Base-by-base conservation (phyloP, 2,329 filamentous ascomycete species). In the Tolypocladium nubicola region DNA sequence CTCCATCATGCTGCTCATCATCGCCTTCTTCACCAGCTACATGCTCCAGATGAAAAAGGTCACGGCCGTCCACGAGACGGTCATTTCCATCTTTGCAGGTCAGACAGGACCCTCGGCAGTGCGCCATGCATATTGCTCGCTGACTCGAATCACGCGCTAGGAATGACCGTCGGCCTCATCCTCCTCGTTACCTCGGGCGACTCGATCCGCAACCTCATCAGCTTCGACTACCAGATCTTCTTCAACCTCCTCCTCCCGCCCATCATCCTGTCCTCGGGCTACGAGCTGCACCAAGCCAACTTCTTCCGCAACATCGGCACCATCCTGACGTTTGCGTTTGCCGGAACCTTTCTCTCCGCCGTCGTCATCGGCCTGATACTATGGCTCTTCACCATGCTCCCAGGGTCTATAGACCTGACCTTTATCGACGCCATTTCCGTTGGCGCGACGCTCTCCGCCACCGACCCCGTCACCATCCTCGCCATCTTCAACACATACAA, bases 401-500 rank as follows among this genome's bases (percentile, higher is more conserved):
- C 91, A 2, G 80, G 96, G 49, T 89, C 89, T 2, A 77, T 97
- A 62, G 83, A 87, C 58, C 90, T 99, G 75, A 87, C 83, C 57
- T 97, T 97, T 70, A 89, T 97, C 63, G 94, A 99, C 69, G 94
- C 94, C 62, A 94, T 99, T 70, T 95, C 92, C 1, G 90, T 99
- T 49, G 94, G 94, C 66, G 94, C 94, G 50, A 99, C 94, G 0
- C 82, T 99, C 38, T 97, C 94, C 2, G 94, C 94, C 59, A 99
- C 94, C 1, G 94, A 99, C 69, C 94, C 94, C 0, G 93, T 99
- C 59, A 99, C 94, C 0, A 97, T 99, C 65, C 79, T 99, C 56
- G 94, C 94, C 70, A 99, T 99, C 65, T 99, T 99, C 82, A 97
- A 97, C 72, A 89, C 94, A 1, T 99, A 97, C 82, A 97, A 97